Evolutionary conservation across 768 basidiomycete genomes (phyloP).

Genomic region (Hericium coralloides): DNA sequence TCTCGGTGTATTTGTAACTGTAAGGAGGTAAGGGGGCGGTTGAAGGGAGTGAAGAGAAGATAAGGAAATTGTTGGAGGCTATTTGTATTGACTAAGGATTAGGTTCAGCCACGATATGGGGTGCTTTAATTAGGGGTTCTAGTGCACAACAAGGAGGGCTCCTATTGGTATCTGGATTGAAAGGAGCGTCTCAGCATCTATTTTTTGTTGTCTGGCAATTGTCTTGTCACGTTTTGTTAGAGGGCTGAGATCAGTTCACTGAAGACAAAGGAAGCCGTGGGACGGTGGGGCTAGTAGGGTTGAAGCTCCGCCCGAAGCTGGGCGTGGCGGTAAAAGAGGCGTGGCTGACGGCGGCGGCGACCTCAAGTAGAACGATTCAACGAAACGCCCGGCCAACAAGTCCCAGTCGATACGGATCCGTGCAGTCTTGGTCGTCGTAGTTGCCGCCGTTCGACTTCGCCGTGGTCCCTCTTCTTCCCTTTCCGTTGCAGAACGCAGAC

Average conservation of each 20-base stretch:
- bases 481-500: conserved; percentile 10
- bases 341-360: background rate
- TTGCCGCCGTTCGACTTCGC: conserved; percentile 5
- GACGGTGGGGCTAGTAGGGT: background rate
- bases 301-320: conserved; percentile 10
- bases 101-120: conserved; percentile 6
- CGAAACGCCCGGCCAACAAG: background rate
- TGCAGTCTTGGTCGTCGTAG: background rate
- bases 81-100: background rate
- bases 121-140: background rate
- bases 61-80: conserved; percentile 1
- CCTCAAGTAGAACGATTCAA: background rate
- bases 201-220: no score
- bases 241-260: no score
- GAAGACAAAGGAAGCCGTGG: background rate
- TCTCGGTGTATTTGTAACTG: background rate
- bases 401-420: background rate
- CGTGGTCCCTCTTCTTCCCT: conserved; percentile 12
- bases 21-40: background rate
- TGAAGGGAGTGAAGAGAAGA: background rate
- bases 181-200: no score
- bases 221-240: no score
- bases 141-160: no score
- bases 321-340: conserved; percentile 2
- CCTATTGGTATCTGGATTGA: no score